phyloP scores from a whole-genome alignment of 2,329 filamentous ascomycete species.

The Pseudopithomyces maydicus region DNA sequence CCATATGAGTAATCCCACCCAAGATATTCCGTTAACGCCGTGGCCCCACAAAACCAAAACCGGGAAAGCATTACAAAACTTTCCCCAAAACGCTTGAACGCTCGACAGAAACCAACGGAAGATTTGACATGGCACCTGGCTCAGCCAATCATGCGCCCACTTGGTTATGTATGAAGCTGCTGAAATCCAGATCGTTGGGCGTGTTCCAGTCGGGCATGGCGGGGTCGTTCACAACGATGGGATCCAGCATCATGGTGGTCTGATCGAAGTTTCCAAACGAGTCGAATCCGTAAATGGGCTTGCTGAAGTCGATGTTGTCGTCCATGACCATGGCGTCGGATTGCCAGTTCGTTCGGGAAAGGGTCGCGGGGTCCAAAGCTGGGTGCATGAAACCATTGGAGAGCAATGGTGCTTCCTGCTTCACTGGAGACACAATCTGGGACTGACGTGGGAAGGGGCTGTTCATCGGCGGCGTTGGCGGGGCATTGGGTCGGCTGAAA shows the following conservation, averaged over 20 bases:
- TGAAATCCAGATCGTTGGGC: slow-evolving; percentile 42
- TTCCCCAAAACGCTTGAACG: slow-evolving; percentile 42
- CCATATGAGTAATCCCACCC: slow-evolving; percentile 17
- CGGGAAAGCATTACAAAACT: slow-evolving; percentile 25
- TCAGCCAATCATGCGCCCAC: slow-evolving; percentile 34
- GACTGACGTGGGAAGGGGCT: slow-evolving; percentile 44
- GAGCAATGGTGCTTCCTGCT: slow-evolving; percentile 37
- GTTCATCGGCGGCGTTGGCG: slow-evolving; percentile 46
- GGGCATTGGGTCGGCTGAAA: slow-evolving; percentile 39
- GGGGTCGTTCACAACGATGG: slow-evolving; percentile 34
- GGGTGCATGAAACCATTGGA: slow-evolving; percentile 36
- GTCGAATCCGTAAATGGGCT: slow-evolving; percentile 41
- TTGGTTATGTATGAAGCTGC: slow-evolving; percentile 43
- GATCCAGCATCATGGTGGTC: slow-evolving; percentile 39
- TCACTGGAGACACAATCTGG: slow-evolving; percentile 34
- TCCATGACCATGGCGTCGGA: slow-evolving; percentile 45
- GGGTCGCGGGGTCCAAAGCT: slow-evolving; percentile 35
- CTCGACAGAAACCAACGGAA: slow-evolving; percentile 31
- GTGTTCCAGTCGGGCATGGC: slow-evolving; percentile 44
- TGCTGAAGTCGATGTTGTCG: slow-evolving; percentile 41
- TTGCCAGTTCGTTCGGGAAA: slow-evolving; percentile 37
- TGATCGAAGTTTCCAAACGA: slow-evolving; percentile 38
- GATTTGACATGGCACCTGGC: slow-evolving; percentile 15
- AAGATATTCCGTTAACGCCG: slow-evolving; percentile 25
- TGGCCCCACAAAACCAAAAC: slow-evolving; percentile 18